Percentiles rank a stretch among this genome's conserved stretches.
These are phyloP conservation scores for Exophiala spinifera DNA, from an alignment of 2,329 filamentous ascomycete species.

Conservation along the genomic window DNA sequence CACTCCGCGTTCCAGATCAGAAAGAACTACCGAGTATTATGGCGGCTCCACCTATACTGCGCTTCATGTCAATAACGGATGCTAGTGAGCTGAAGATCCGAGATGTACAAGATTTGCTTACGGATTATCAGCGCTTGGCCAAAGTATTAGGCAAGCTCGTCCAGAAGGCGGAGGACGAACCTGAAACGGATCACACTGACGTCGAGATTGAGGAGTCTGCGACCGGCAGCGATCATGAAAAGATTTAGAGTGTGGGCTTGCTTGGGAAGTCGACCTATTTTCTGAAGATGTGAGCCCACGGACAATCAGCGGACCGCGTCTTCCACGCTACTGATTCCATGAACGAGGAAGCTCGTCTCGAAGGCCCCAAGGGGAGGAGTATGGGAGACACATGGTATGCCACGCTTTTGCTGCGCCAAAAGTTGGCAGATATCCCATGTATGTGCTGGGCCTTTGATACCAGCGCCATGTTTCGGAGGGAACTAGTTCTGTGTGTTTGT, in stretches of 20 bases:
- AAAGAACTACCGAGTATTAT: slow-evolving; percentile 28
- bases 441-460: too few relatives aligned
- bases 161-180: slow-evolving; percentile 7
- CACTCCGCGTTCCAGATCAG: slow-evolving; percentile 49
- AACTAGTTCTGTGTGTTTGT: too few relatives aligned
- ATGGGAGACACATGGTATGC: too few relatives aligned
- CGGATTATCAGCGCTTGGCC: slow-evolving; percentile 72
- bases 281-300: not conserved
- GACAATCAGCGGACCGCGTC: too few relatives aligned
- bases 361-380: too few relatives aligned
- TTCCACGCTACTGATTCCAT: too few relatives aligned
- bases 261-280: not conserved
- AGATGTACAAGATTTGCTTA: slow-evolving; percentile 69
- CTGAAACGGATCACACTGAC: slow-evolving; percentile 3
- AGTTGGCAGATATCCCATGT: too few relatives aligned
- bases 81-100: slow-evolving; percentile 67
- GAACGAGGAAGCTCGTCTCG: too few relatives aligned
- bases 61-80: slow-evolving; percentile 70
- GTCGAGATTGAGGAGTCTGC: slow-evolving; percentile 2
- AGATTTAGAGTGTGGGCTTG: not conserved
- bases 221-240: not conserved
- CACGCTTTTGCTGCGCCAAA: too few relatives aligned
- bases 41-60: slow-evolving; percentile 61
- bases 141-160: slow-evolving; percentile 25
- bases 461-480: too few relatives aligned